Evolutionary conservation across 768 basidiomycete species (phyloP).

Genomic region (Boletus patriciae): DNA sequence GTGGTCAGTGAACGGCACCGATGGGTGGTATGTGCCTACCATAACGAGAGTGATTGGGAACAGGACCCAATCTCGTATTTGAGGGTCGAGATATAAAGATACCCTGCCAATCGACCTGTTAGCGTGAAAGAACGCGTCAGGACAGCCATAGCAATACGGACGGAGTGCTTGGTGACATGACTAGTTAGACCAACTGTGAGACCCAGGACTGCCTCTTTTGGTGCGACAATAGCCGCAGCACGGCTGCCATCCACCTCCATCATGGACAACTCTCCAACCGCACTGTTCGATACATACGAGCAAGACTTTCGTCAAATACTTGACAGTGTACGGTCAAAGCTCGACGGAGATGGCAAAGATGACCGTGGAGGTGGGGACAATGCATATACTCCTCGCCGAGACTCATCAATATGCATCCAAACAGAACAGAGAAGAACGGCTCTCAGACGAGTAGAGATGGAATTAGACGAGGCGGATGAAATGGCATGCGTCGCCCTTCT

Average conservation of each 20-base stretch:
- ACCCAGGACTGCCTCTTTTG: slow-evolving; percentile 28
- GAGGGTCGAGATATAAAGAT: slow-evolving; percentile 83
- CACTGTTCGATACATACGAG: slow-evolving; percentile 90
- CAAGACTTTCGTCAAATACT: slow-evolving; percentile 88
- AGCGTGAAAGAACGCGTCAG: slow-evolving; percentile 6
- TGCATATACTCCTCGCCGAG: not conserved
- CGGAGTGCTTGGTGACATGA: slow-evolving; percentile 40
- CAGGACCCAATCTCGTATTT: slow-evolving; percentile 92
- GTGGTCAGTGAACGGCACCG: not conserved
- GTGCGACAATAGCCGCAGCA: slow-evolving; percentile 20
- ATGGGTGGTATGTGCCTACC: slow-evolving; percentile 48
- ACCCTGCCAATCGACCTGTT: slow-evolving; percentile 32
- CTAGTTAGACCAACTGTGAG: slow-evolving; percentile 9
- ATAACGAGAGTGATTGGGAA: slow-evolving; percentile 98
- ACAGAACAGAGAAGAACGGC: slow-evolving; percentile 80
- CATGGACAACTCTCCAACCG: slow-evolving; percentile 83
- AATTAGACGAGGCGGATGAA: slow-evolving; percentile 97
- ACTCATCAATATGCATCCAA: slow-evolving; percentile 1
- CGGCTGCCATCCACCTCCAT: slow-evolving; percentile 8
- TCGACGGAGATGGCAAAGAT: slow-evolving; percentile 67
- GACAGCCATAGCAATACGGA: slow-evolving; percentile 16
- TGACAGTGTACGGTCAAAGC: slow-evolving; percentile 69
- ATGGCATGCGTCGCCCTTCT: slow-evolving; percentile 55
- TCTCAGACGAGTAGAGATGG: slow-evolving; percentile 85
- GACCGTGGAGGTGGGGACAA: slow-evolving; percentile 62